These are phyloP conservation scores for Yarrowia alimentaria DNA, from an alignment of 805 yeast genomes.

Conservation along the genomic window DNA sequence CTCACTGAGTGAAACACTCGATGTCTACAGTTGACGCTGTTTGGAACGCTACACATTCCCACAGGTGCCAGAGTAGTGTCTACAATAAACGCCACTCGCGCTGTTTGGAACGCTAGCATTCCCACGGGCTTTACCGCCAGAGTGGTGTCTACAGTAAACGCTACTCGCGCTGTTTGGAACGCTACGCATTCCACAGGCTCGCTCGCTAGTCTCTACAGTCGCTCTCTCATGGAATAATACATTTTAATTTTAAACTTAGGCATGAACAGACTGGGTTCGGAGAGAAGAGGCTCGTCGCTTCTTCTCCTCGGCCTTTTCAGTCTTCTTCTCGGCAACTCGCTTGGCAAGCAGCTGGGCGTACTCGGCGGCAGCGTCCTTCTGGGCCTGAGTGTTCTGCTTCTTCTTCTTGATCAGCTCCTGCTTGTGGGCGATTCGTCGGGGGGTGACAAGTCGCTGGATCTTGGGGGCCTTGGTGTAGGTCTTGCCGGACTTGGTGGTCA, in stretches of 20 bases:
- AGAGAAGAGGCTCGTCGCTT: conserved; percentile 99
- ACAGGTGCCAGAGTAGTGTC: no score
- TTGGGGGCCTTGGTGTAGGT: conserved; percentile 99
- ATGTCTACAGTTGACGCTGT: no score
- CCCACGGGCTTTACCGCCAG: no score
- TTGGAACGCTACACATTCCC: no score
- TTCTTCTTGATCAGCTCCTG: conserved; percentile 91
- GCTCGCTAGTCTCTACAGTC: no score
- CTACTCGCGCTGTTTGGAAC: no score
- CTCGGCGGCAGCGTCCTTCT: conserved; percentile 99
- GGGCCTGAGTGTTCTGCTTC: conserved; percentile 95
- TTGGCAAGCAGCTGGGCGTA: conserved; percentile 98
- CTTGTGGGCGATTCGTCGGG: conserved; percentile 99
- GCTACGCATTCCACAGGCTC: no score
- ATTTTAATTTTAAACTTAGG: conserved; percentile 28
- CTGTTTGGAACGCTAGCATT: no score
- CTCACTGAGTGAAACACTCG: no score
- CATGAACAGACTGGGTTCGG: conserved; percentile 41
- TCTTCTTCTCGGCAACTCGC: conserved; percentile 97
- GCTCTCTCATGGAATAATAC: conserved; percentile 25
- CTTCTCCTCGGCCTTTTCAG: conserved; percentile 96
- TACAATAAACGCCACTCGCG: no score
- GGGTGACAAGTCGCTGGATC: conserved; percentile 99
- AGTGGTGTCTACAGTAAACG: no score
- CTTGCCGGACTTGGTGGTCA: conserved; percentile 90